A percentile compares a stretch with the other conserved stretches of the same genome.
phyloP scores from a whole-genome alignment of 192 early-diverging fungal species.

The Mortierella hygrophila region DNA sequence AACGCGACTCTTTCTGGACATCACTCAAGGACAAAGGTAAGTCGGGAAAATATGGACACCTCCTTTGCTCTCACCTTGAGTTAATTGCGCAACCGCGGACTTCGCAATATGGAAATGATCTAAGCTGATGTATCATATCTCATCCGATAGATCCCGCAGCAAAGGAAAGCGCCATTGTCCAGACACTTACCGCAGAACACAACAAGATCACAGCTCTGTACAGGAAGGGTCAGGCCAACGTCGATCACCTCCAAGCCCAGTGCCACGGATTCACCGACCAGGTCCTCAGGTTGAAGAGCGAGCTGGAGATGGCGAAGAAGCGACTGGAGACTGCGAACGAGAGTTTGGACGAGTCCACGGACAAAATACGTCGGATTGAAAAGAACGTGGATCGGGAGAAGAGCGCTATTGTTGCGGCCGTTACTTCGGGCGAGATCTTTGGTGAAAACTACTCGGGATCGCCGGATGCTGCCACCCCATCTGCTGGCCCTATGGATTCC shows the following conservation, averaged over 20 bases:
- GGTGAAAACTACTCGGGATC: conserved; percentile 39
- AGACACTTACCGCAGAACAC: conserved; percentile 27
- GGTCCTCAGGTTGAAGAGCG: conserved; percentile 27
- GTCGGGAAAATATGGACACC: not conserved
- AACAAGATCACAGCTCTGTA: conserved; percentile 29
- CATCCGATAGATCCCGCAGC: conserved; percentile 23
- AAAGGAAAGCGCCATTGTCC: conserved; percentile 25
- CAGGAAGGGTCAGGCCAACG: conserved; percentile 22
- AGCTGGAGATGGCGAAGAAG: conserved; percentile 39
- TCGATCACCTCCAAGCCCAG: conserved; percentile 40
- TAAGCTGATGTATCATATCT: not conserved
- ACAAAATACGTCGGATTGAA: conserved; percentile 27
- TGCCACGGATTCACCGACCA: conserved; percentile 44
- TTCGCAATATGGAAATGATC: too few relatives aligned
- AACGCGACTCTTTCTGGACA: conserved; percentile 41
- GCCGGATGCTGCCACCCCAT: conserved; percentile 13
- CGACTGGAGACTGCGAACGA: conserved; percentile 37
- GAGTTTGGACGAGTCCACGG: conserved; percentile 35
- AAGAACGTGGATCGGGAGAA: conserved; percentile 45
- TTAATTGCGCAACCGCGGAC: not conserved
- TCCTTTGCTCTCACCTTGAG: not conserved
- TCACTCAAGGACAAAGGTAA: conserved; percentile 28
- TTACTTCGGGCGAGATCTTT: conserved; percentile 45
- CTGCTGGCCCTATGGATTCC: conserved; percentile 9
- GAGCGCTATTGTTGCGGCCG: conserved; percentile 36